Evolutionary conservation across 805 yeast species (phyloP), one percentile per base, ranked within the genome.

Genomic region (Sugiyamaella marilandica): DNA sequence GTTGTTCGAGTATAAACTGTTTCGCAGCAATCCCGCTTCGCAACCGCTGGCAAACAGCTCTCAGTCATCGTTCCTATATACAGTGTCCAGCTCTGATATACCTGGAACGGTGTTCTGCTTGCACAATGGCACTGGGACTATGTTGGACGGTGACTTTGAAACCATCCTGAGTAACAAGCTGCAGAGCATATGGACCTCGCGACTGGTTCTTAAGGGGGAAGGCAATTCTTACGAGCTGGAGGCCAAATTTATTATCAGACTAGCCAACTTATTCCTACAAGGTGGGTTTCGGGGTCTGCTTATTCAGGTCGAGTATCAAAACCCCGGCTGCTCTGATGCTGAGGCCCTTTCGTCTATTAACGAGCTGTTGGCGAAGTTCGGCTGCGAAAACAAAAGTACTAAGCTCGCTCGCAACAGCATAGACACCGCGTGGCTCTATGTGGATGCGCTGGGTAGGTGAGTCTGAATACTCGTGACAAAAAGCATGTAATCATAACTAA

Each of bases 191-290:
- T 87, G 95, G 95, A 69, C 74, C 0, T 74, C 79, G 43, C 72
- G 87, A 55, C 95, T 87, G 65, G 72, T 78, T 9, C 76, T 86
- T 47, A 78, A 80, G 60, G 94, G 92, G 1, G 91, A 85, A 55
- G 95, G 95, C 0, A 76, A 77, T 50, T 78, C 80, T 4, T 87
- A 83, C 62, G 78, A 79, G 55, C 62, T 85, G 2, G 64, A 59
- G 11, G 84, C 83, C 13, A 74, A 70, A 37, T 73, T 83, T 59
- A 69, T 72, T 8, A 70, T 87, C 2, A 70, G 88, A 37, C 78
- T 90, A 0, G 83, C 87, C 41, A 87, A 87, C 62, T 80, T 87
- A 37, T 81, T 83, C 47, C 73, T 86, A 11, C 90, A 85, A 63
- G 95, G 95, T 1, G 74, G 74, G 16, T 87, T 85, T 71, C 79